These are phyloP conservation scores for Penicillium sp. DNA, from an alignment of 2,329 filamentous ascomycete species.

Conservation along the genomic window DNA sequence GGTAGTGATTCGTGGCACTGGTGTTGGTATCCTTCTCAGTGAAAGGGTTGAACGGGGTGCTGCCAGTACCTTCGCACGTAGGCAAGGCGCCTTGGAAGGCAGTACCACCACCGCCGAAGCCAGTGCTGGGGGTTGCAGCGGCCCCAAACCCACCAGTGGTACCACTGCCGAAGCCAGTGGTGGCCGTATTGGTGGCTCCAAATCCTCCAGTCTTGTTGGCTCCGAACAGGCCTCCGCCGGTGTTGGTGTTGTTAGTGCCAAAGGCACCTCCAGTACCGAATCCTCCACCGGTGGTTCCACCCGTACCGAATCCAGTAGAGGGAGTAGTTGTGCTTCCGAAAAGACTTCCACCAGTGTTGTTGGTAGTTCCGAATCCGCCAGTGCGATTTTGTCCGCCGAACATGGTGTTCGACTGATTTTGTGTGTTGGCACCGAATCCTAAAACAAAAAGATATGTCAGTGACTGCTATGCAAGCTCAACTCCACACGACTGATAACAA, in stretches of 20 bases:
- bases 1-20: conserved; percentile 43
- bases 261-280: conserved; percentile 23
- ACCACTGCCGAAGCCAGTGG: conserved; percentile 19
- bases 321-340: conserved; percentile 28
- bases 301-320: conserved; percentile 18
- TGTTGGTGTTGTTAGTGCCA: conserved; percentile 23
- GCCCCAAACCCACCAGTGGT: conserved; percentile 21
- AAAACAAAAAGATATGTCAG: conserved; percentile 19
- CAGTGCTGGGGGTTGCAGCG: conserved; percentile 18
- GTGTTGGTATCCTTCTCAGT: conserved; percentile 43
- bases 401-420: conserved; percentile 31
- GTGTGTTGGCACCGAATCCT: conserved; percentile 37
- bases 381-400: conserved; percentile 35
- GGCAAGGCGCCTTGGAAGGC: conserved; percentile 40
- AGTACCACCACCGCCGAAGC: conserved; percentile 39
- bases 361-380: conserved; percentile 29
- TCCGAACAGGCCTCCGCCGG: conserved; percentile 33
- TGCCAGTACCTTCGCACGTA: conserved; percentile 43
- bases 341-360: conserved; percentile 27
- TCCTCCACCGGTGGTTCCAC: conserved; percentile 20
- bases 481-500: not conserved
- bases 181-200: conserved; percentile 23
- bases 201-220: conserved; percentile 23
- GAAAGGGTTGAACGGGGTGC: conserved; percentile 43
- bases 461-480: conserved; percentile 6